These are phyloP conservation scores for Rhizoctonia solani DNA, from an alignment of 1,284 basidiomycete species.

Conservation along the genomic window DNA sequence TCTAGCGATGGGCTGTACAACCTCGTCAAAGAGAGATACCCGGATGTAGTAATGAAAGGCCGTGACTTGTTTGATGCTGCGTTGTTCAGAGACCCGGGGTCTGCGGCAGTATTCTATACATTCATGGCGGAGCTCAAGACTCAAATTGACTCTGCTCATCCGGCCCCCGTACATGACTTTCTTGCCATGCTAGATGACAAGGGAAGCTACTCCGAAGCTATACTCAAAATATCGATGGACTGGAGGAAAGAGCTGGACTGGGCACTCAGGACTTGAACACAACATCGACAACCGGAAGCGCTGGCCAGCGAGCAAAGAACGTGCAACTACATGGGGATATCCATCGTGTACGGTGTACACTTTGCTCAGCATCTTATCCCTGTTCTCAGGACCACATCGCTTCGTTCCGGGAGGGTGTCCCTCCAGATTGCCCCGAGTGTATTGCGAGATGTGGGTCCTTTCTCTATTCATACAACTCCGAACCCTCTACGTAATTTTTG, in stretches of 20 bases:
- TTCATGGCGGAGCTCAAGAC: slow-evolving; percentile 90
- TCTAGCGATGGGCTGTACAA: slow-evolving; percentile 87
- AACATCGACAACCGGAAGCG: slow-evolving; percentile 54
- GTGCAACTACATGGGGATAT: slow-evolving; percentile 93
- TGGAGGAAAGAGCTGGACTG: slow-evolving; percentile 83
- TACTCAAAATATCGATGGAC: slow-evolving; percentile 94
- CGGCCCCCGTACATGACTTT: slow-evolving; percentile 86
- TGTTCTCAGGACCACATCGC: slow-evolving; percentile 65
- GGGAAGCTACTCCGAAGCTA: slow-evolving; percentile 87
- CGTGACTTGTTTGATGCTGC: slow-evolving; percentile 89
- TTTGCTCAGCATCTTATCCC: slow-evolving; percentile 76
- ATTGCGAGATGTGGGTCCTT: slow-evolving; percentile 69
- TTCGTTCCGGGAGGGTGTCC: slow-evolving; percentile 66
- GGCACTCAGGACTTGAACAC: slow-evolving; percentile 61
- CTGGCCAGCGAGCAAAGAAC: slow-evolving; percentile 70
- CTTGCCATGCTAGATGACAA: slow-evolving; percentile 83
- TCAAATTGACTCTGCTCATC: slow-evolving; percentile 77
- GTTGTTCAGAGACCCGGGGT: slow-evolving; percentile 81
- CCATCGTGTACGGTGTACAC: slow-evolving; percentile 80
- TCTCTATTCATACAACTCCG: neutral
- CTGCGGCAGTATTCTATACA: slow-evolving; percentile 88
- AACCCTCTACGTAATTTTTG: slow-evolving; percentile 18
- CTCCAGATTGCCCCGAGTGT: slow-evolving; percentile 86
- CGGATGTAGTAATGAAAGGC: slow-evolving; percentile 81
- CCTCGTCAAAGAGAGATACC: slow-evolving; percentile 83